Conservation (phyloP, 2,329 filamentous ascomycete genomes). For the Penicillium sp. region DNA sequence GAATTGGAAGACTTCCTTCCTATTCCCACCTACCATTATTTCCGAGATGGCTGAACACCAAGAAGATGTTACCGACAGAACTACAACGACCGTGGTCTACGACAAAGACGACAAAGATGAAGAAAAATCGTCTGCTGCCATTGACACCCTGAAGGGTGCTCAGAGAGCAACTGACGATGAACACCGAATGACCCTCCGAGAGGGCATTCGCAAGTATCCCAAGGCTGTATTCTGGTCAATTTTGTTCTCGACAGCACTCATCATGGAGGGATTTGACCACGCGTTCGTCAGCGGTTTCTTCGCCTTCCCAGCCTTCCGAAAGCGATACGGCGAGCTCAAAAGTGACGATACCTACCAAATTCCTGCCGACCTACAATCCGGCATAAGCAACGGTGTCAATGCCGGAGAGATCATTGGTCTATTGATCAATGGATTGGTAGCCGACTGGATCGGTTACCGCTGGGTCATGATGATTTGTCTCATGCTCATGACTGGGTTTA, state of each 20-base stretch:
- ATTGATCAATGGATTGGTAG: conserved; percentile 22
- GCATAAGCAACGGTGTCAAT: conserved; percentile 27
- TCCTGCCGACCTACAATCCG: conserved; percentile 28
- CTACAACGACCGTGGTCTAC: conserved; percentile 6
- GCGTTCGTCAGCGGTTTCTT: conserved; percentile 31
- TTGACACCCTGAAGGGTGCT: conserved; percentile 12
- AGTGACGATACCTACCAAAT: conserved; percentile 22
- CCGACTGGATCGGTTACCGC: conserved; percentile 42
- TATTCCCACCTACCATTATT: background rate
- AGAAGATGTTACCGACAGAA: conserved; percentile 11
- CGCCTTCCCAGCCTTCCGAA: conserved; percentile 29
- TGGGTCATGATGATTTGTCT: conserved; percentile 46
- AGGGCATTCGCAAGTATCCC: conserved; percentile 22
- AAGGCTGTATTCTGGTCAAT: conserved; percentile 25
- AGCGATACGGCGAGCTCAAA: conserved; percentile 17
- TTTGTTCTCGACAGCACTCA: conserved; percentile 20
- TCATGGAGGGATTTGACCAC: conserved; percentile 31
- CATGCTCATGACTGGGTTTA: conserved; percentile 41
- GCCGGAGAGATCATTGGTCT: conserved; percentile 30
- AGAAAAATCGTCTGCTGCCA: conserved; percentile 1
- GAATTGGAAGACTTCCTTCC: background rate
- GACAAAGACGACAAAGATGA: conserved; percentile 17
- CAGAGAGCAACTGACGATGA: conserved; percentile 17
- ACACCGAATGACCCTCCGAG: conserved; percentile 13
- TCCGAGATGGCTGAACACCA: conserved; percentile 14